A percentile compares a stretch with the other conserved stretches of the same genome.
Conservation (phyloP, 148 eudicot genomes). For the Silene conica region DNA sequence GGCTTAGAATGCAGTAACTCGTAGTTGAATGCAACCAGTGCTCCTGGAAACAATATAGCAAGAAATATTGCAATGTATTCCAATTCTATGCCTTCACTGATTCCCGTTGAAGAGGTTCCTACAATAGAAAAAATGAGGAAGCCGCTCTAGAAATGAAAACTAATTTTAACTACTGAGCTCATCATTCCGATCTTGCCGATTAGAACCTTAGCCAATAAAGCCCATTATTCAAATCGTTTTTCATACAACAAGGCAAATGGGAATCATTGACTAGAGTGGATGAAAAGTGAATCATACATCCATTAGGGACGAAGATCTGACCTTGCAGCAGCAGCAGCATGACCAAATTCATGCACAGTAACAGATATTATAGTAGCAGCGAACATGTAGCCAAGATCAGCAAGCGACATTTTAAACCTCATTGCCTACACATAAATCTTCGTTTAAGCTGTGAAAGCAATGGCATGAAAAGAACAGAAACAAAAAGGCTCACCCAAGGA, state of each 20-base stretch:
- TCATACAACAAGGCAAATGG: not conserved
- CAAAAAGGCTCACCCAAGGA: constrained; percentile 52
- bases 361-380: constrained; percentile 63
- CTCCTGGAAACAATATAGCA: constrained; percentile 90
- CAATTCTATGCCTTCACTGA: constrained; percentile 90
- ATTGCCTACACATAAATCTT: constrained; percentile 39
- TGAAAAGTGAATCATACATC: not conserved
- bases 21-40: constrained; percentile 74
- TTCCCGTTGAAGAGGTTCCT: constrained; percentile 32
- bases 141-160: constrained; percentile 13
- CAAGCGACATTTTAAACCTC: constrained; percentile 41
- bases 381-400: constrained; percentile 55
- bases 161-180: not conserved
- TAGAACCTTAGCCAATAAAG: too few species aligned
- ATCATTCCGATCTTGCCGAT: not conserved
- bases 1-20: constrained; percentile 60
- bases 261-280: not conserved
- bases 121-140: constrained; percentile 39
- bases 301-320: constrained; percentile 31
- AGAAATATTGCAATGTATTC: constrained; percentile 80
- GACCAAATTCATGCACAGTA: constrained; percentile 79
- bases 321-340: constrained; percentile 97
- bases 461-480: not conserved
- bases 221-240: too few species aligned
- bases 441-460: not conserved